Conservation (phyloP, 2,329 filamentous ascomycete genomes). For the Fusarium citri region DNA sequence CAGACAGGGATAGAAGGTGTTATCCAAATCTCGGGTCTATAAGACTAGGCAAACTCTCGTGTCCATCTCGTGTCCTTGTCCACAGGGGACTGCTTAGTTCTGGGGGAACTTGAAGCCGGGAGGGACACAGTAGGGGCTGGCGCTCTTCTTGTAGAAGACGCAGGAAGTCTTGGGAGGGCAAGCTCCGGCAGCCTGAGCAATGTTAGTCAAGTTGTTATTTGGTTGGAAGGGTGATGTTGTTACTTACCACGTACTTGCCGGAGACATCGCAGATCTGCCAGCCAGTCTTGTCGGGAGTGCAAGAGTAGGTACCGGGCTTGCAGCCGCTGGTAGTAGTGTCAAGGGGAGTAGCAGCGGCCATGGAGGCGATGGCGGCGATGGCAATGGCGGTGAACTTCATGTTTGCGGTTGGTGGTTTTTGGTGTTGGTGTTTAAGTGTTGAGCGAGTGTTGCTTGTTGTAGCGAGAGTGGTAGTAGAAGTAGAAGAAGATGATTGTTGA, state of each 20-base stretch:
- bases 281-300: constrained; percentile 43
- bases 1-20: constrained; percentile 5
- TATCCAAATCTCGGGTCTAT: background rate
- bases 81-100: constrained; percentile 14
- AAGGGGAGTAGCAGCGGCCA: constrained; percentile 35
- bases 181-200: constrained; percentile 47
- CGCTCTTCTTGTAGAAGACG: constrained; percentile 51
- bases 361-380: constrained; percentile 40
- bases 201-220: background rate
- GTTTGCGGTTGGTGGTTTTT: constrained; percentile 26
- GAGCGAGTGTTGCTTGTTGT: constrained; percentile 22
- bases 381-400: constrained; percentile 49
- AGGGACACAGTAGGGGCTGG: constrained; percentile 55
- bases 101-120: constrained; percentile 47
- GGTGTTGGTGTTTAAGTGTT: background rate
- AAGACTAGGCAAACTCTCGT: background rate
- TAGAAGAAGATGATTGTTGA: constrained; percentile 21
- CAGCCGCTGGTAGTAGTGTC: constrained; percentile 37
- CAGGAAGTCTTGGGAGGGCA: constrained; percentile 53
- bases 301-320: constrained; percentile 52
- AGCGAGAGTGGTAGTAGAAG: constrained; percentile 13
- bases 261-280: constrained; percentile 52
- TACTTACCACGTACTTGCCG: constrained; percentile 51
- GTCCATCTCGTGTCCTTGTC: constrained; percentile 10
- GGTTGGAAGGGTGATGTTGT: background rate